These are phyloP conservation scores for Ceratobasidium sp. DNA, from an alignment of 1,284 basidiomycete species.

Conservation along the genomic window DNA sequence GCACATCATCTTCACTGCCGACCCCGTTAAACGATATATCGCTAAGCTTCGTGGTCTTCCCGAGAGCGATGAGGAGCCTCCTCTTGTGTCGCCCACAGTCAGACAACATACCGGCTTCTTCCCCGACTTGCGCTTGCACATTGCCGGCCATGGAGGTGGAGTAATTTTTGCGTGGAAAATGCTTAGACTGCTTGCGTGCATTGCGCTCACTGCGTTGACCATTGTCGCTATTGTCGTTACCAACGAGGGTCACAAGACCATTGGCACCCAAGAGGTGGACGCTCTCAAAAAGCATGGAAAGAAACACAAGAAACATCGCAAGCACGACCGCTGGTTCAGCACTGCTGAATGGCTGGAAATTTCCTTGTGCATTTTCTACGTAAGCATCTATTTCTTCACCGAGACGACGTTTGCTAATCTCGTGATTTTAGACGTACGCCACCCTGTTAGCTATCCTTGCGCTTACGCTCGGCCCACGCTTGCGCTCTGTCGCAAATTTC, in stretches of 20 bases:
- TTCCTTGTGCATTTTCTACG: constrained; percentile 30
- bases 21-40: constrained; percentile 2
- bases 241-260: constrained; percentile 25
- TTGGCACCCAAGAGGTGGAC: constrained; percentile 3
- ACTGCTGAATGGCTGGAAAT: constrained; percentile 47
- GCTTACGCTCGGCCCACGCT: constrained; percentile 17
- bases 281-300: constrained; percentile 42
- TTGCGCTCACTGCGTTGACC: constrained; percentile 42
- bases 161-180: constrained; percentile 40
- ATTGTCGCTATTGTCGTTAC: constrained; percentile 35
- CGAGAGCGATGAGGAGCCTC: neutral
- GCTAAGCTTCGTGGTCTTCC: constrained; percentile 3
- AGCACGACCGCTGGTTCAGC: constrained; percentile 42
- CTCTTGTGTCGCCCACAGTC: neutral
- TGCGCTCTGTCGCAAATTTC: constrained; percentile 48
- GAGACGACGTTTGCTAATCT: no score
- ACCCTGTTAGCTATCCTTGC: constrained; percentile 51
- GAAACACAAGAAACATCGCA: constrained; percentile 28
- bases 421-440: constrained; percentile 51
- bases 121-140: constrained; percentile 22
- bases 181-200: constrained; percentile 29
- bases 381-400: neutral
- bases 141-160: constrained; percentile 33
- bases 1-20: constrained; percentile 10
- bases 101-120: constrained; percentile 36